These are phyloP conservation scores for Fusarium veterinarium DNA, from an alignment of 2,329 filamentous ascomycete species.

Conservation along the genomic window DNA sequence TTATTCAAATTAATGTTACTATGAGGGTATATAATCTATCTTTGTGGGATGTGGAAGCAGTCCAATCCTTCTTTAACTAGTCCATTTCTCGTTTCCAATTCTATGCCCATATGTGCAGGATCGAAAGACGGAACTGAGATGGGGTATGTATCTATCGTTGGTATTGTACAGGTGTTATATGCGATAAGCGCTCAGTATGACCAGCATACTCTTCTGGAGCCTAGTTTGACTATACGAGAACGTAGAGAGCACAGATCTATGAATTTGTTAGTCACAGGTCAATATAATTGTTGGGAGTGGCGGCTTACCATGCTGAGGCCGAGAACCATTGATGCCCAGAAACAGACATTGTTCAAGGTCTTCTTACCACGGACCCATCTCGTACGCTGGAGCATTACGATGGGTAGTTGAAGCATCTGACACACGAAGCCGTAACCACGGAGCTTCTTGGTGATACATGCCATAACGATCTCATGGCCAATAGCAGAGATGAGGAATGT, in stretches of 20 bases:
- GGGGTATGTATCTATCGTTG: background rate
- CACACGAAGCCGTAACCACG: constrained; percentile 92
- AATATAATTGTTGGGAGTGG: background rate
- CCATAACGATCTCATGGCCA: constrained; percentile 96
- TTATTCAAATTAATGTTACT: constrained; percentile 1
- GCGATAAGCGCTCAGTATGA: background rate
- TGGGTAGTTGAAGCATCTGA: constrained; percentile 97
- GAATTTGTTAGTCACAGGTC: constrained; percentile 24
- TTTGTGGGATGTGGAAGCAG: background rate
- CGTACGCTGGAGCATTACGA: constrained; percentile 90
- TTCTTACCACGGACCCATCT: constrained; percentile 78
- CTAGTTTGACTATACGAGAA: constrained; percentile 55
- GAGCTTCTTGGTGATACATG: constrained; percentile 96
- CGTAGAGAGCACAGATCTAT: constrained; percentile 66
- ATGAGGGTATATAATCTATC: constrained; percentile 34
- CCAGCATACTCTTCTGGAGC: constrained; percentile 8
- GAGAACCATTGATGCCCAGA: constrained; percentile 92
- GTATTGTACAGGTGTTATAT: background rate
- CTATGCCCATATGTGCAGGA: background rate
- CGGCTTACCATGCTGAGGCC: constrained; percentile 80
- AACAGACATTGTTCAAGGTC: constrained; percentile 88
- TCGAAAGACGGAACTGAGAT: background rate
- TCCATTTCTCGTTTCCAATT: constrained; percentile 1
- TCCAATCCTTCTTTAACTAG: background rate
- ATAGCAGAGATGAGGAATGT: constrained; percentile 92